A percentile compares a stretch with the other conserved stretches of the same genome.
phyloP scores from a whole-genome alignment of 495 filamentous ascomycete genomes.

The Neurospora sp. region DNA sequence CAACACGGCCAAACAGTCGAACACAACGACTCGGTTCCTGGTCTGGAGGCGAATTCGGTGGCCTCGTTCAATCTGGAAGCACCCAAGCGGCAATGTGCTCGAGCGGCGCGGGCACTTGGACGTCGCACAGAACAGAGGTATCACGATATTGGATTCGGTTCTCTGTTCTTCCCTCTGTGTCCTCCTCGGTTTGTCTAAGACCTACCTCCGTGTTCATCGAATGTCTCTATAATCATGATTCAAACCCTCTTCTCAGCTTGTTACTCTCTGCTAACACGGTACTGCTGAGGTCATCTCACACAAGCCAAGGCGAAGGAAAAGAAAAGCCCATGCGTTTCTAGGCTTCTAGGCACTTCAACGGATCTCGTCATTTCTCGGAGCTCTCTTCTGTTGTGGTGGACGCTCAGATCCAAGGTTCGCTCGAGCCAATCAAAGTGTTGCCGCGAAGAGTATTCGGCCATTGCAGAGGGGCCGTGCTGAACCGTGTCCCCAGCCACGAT shows the following conservation, averaged over 20 bases:
- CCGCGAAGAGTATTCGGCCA: not conserved
- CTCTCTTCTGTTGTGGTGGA: not conserved
- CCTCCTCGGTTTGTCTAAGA: not conserved
- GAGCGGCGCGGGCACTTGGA: not conserved
- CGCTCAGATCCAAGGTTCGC: not conserved
- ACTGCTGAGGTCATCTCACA: not conserved
- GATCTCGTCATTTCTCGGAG: not conserved
- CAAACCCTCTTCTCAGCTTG: not conserved
- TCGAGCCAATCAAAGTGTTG: not conserved
- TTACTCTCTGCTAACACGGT: not conserved
- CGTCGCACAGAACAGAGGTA: not conserved
- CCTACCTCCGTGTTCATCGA: not conserved
- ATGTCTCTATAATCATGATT: not conserved
- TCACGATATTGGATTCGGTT: not conserved
- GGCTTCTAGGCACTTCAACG: not conserved
- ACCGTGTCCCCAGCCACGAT: constrained; percentile 17
- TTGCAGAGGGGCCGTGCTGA: constrained; percentile 12
- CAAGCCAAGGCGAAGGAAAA: not conserved
- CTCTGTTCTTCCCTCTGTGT: not conserved
- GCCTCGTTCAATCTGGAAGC: not conserved
- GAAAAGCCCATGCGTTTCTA: not conserved
- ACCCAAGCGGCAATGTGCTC: not conserved
- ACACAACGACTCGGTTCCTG: not conserved
- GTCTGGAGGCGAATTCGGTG: not conserved
- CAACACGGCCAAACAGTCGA: not conserved